Evolutionary conservation across 2,329 filamentous ascomycete species (phyloP), one percentile per base, ranked within the genome.

Genomic region (Albifimbria verrucaria): DNA sequence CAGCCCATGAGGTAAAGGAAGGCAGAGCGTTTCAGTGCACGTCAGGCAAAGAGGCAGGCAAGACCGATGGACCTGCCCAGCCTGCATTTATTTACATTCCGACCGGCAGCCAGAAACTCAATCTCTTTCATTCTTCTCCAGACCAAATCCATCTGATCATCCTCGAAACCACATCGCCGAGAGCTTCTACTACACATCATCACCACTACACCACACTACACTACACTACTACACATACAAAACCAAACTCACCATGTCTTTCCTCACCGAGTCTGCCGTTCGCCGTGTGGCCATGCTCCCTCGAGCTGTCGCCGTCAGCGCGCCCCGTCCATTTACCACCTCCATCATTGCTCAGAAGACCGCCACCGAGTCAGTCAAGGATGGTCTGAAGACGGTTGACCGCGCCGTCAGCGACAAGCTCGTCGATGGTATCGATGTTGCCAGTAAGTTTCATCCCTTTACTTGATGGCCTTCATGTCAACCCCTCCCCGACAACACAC

Each of bases 331-430:
- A 36, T 85, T 86, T 69, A 77, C 75, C 55, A 79, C 78, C 12
- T 74, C 72, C 49, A 57, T 74, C 10, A 65, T 67, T 2, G 59
- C 68, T 9, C 73, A 72, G 46, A 84, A 83, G 71, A 72, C 75
- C 10, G 71, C 77, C 3, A 71, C 78, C 49, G 80, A 86, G 52
- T 59, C 75, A 0, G 78, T 80, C 60, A 87, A 86, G 69, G 82
- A 87, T 56, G 76, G 77, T 3, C 68, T 82, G 53, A 84, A 86
- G 69, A 72, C 70, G 6, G 81, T 85, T 6, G 82, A 87, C 70
- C 76, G 81, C 25, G 76, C 72, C 48, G 81, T 87, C 42, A 78
- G 79, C 54, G 79, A 84, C 65, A 86, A 83, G 65, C 64, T 87
- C 18, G 79, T 86, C 24, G 80, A 82, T 39, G 82, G 81, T 17